Conservation (phyloP, 495 filamentous ascomycete species). For the Usnea hakonensis region DNA sequence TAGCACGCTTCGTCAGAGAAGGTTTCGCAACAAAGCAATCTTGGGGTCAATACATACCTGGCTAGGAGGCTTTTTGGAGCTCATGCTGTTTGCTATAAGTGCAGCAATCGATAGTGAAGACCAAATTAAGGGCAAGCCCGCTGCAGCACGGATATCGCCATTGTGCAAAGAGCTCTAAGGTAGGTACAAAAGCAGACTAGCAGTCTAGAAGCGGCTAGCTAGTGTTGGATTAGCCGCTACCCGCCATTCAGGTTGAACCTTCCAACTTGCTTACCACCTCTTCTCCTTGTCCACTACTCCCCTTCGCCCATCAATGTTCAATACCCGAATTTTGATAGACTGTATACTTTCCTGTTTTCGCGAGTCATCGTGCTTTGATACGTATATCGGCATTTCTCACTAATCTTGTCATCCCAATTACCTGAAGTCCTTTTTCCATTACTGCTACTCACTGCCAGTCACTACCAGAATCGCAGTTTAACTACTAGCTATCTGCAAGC, state of each 20-base stretch:
- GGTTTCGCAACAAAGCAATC: background rate
- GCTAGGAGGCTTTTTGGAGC: constrained; percentile 59
- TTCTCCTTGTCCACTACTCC: no score
- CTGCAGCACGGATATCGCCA: background rate
- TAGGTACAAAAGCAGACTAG: background rate
- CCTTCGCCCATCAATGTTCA: background rate
- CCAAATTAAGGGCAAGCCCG: background rate
- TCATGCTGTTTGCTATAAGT: constrained; percentile 27
- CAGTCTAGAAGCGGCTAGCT: constrained; percentile 11
- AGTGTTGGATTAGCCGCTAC: constrained; percentile 1
- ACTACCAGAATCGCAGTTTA: background rate
- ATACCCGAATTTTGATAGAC: background rate
- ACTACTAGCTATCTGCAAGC: background rate
- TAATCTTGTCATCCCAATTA: background rate
- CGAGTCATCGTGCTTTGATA: background rate
- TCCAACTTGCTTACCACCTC: constrained; percentile 8
- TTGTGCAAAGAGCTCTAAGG: constrained; percentile 7
- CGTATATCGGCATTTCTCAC: no score
- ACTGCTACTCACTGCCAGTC: background rate
- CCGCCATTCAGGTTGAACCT: constrained; percentile 2
- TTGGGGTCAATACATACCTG: constrained; percentile 50
- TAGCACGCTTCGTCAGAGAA: background rate
- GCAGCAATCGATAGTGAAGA: background rate
- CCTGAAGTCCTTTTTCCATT: background rate
- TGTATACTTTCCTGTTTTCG: background rate